Base-by-base conservation (phyloP, 192 early-diverging fungal species). In the Coemansia sp. region DNA sequence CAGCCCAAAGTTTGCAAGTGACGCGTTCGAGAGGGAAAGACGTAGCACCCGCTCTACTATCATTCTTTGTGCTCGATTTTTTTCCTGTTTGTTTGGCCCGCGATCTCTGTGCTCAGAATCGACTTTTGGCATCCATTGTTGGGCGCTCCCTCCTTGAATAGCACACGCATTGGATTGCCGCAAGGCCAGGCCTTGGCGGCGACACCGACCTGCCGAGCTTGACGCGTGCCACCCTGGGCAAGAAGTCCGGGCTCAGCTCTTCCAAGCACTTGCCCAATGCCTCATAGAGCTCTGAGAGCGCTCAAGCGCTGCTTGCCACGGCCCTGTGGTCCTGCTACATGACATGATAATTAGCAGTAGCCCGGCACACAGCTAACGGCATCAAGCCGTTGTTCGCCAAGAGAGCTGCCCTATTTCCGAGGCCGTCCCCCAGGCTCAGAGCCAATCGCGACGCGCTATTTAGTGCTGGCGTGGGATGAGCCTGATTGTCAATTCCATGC, bases 51-150 rank as follows among this genome's bases (percentile, higher is more conserved):
- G 13, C 26, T 21, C 21, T 63, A 63, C 48, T 63, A 38, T 3
- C 62, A 63, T 63, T 63, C 62, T 63, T 53, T 63, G 62, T 21
- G 45, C 16, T 26, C n/a, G 26, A 26, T 23, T 26, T 62, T 14
- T 31, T 8, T 16, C 28, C 33, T 63, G 62, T 63, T 63, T 63
- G 62, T 24, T 63, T 53, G 51, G 24, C 51, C 26, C 14, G 51
- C 51, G 51, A 28, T 53, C 51, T 51, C 48, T 26, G 48, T 28
- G 51, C 51, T n/a, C 21, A 50, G 10, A 50, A 50, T 50, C 48
- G 48, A 50, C 48, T 26, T 26, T 50, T 23, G 48, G 24, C 48
- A 50, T 26, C 0, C 48, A 53, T 53, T 51, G 48, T 51, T 43
- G 3, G 11, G 7, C 18, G 46, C 24, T 20, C 20, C 3, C 4